A percentile compares a stretch with the other conserved stretches of the same genome.
Evolutionary conservation across 164 flowering plant genomes (phyloP).

Genomic region (Annona cherimola): DNA sequence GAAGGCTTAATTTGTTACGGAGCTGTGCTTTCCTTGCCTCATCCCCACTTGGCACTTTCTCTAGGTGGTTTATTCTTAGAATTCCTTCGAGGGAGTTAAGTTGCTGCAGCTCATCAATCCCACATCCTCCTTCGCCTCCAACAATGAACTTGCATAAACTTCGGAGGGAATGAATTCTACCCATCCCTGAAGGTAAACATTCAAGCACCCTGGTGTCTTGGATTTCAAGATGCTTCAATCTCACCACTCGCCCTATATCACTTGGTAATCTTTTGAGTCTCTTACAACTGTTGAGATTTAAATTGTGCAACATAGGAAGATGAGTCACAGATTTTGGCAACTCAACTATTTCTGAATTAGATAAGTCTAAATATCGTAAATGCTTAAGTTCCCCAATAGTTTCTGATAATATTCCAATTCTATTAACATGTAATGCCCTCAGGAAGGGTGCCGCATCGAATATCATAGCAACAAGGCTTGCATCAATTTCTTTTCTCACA

Average conservation of each 20-base stretch:
- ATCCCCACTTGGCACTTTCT: background rate
- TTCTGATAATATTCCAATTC: background rate
- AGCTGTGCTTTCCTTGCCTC: slow-evolving; percentile 2
- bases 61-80: background rate
- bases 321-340: background rate
- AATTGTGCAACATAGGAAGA: slow-evolving; percentile 4
- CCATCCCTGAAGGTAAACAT: background rate
- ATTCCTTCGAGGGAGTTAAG: background rate
- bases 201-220: background rate
- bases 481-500: too few relatives aligned
- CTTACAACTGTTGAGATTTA: background rate
- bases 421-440: background rate
- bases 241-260: slow-evolving; percentile 1
- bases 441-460: background rate
- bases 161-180: background rate
- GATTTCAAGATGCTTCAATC: slow-evolving; percentile 5
- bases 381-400: background rate
- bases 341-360: background rate
- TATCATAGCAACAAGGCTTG: background rate
- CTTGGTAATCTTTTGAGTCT: background rate
- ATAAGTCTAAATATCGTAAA: slow-evolving; percentile 5
- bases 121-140: background rate
- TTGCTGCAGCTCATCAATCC: slow-evolving; percentile 3
- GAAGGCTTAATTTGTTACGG: background rate
- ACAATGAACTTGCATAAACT: background rate